Evolutionary conservation across 352 stramenopile species (phyloP).

Genomic region (Pythium aquatile): DNA sequence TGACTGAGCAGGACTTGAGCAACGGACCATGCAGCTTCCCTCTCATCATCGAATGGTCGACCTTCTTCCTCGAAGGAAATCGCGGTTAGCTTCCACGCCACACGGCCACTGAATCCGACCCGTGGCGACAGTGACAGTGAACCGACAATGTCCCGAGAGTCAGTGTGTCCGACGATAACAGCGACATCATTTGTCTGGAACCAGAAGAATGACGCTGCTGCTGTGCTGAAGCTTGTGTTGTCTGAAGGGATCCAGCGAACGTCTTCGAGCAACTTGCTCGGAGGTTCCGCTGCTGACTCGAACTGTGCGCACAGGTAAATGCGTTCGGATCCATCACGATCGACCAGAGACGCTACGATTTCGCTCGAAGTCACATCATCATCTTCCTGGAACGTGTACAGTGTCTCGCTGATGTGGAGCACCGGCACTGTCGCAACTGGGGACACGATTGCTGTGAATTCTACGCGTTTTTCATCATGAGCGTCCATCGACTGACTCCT

Average conservation of each 20-base stretch:
- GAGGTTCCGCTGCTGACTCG: slow-evolving; percentile 11
- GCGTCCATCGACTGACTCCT: neutral
- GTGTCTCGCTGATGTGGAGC: slow-evolving; percentile 11
- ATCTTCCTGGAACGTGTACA: slow-evolving; percentile 31
- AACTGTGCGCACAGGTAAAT: slow-evolving; percentile 36
- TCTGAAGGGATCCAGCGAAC: slow-evolving; percentile 6
- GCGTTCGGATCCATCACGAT: slow-evolving; percentile 38
- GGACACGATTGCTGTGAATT: slow-evolving; percentile 22
- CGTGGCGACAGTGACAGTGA: slow-evolving; percentile 4
- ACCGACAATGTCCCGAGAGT: slow-evolving; percentile 10
- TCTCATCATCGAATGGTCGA: neutral
- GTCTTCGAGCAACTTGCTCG: slow-evolving; percentile 23
- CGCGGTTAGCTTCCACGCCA: slow-evolving; percentile 12
- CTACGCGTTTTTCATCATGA: neutral
- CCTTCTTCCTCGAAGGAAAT: slow-evolving; percentile 15
- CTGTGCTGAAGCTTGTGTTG: neutral
- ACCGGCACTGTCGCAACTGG: slow-evolving; percentile 30
- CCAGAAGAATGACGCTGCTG: slow-evolving; percentile 4
- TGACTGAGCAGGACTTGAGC: neutral
- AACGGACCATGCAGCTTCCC: neutral
- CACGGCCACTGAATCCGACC: slow-evolving; percentile 19
- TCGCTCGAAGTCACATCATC: slow-evolving; percentile 24
- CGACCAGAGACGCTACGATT: slow-evolving; percentile 30
- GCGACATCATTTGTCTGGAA: slow-evolving; percentile 14
- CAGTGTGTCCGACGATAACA: neutral